A percentile compares a stretch with the other conserved stretches of the same genome.
These are phyloP conservation scores for Psilocybe cubensis DNA, from an alignment of 768 basidiomycete species.

Conservation along the genomic window DNA sequence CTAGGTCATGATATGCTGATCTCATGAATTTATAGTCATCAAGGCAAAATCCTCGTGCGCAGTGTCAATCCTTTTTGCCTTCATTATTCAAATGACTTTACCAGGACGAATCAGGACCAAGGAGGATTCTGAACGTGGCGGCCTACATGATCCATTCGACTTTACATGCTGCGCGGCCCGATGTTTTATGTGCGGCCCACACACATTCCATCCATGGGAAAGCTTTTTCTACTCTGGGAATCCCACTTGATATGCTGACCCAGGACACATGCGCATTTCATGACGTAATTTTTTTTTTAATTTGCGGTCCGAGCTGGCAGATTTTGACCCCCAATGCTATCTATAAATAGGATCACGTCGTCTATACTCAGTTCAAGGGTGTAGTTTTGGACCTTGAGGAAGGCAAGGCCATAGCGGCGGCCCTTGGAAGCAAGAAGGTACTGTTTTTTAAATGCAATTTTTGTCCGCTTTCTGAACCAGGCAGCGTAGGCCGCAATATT, in stretches of 20 bases:
- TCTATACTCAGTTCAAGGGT: conserved; percentile 51
- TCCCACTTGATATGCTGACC: conserved; percentile 42
- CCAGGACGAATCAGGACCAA: conserved; percentile 32
- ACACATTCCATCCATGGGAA: conserved; percentile 53
- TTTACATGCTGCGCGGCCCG: conserved; percentile 50
- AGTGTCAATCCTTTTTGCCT: neutral
- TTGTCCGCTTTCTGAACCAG: conserved; percentile 3
- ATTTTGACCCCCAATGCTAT: neutral
- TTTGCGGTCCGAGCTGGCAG: conserved; percentile 6
- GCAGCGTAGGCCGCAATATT: conserved; percentile 38
- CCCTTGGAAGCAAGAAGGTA: conserved; percentile 42
- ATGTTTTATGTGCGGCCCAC: conserved; percentile 50
- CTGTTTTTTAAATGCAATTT: neutral
- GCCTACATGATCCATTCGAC: conserved; percentile 44
- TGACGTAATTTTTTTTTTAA: conserved; percentile 25
- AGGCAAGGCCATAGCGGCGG: conserved; percentile 45
- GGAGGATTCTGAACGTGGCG: conserved; percentile 33
- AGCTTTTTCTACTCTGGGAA: conserved; percentile 50
- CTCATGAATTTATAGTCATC: conserved; percentile 22
- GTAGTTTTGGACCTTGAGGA: conserved; percentile 50
- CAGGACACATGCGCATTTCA: conserved; percentile 50
- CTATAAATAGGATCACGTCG: conserved; percentile 34
- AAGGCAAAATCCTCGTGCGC: conserved; percentile 29
- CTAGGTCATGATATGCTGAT: neutral
- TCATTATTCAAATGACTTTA: neutral